Conservation (phyloP, 2,329 filamentous ascomycete genomes). For the Thelonectria discophora region DNA sequence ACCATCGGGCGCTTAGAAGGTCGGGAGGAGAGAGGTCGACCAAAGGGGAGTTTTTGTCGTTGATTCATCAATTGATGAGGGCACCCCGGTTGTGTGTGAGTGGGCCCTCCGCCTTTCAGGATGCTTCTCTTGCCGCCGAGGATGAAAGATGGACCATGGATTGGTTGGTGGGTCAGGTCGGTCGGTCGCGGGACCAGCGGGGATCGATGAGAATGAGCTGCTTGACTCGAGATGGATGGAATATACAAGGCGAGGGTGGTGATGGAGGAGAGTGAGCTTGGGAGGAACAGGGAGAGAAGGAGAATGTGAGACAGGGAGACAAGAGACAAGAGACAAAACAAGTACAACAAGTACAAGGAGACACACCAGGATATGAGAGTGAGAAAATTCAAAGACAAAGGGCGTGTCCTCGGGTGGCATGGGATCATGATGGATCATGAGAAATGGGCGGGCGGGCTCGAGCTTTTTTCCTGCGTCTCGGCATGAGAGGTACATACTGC, state of each 20-base stretch:
- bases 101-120: conserved; percentile 47
- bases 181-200: conserved; percentile 34
- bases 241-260: not conserved
- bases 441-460: not conserved
- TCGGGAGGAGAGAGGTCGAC: not conserved
- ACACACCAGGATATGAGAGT: too few species aligned
- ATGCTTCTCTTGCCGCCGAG: conserved; percentile 49
- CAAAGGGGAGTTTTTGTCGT: too few species aligned
- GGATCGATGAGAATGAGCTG: conserved; percentile 6
- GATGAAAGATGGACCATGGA: conserved; percentile 22
- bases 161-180: conserved; percentile 34
- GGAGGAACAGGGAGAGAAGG: too few species aligned
- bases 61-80: not conserved
- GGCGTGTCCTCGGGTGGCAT: too few species aligned
- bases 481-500: not conserved
- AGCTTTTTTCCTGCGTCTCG: not conserved
- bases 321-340: not conserved
- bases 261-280: too few species aligned
- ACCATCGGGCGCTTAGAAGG: conserved; percentile 43
- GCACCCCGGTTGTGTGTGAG: not conserved
- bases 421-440: not conserved
- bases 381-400: too few species aligned
- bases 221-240: not conserved
- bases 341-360: too few species aligned
- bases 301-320: too few species aligned